phyloP scores from a whole-genome alignment of 2,329 filamentous ascomycete species.

The Pyricularia sp. region DNA sequence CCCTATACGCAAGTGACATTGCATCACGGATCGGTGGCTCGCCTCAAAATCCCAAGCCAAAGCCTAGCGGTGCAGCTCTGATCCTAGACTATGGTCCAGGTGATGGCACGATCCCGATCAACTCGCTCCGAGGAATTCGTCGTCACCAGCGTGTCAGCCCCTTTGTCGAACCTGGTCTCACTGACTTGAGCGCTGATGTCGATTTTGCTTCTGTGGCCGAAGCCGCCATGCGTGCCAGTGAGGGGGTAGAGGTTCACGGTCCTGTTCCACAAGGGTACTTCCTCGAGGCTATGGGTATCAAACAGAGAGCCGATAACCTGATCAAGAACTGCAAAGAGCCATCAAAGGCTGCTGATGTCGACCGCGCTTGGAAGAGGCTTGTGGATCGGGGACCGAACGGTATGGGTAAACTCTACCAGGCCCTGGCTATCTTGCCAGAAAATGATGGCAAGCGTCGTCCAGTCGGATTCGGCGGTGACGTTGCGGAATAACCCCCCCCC shows the following conservation, averaged over 20 bases:
- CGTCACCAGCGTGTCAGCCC: constrained; percentile 69
- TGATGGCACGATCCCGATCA: constrained; percentile 63
- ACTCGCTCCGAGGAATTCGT: constrained; percentile 84
- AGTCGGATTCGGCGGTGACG: constrained; percentile 82
- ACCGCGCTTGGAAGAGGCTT: constrained; percentile 65
- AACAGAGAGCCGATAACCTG: constrained; percentile 63
- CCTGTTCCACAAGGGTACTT: constrained; percentile 81
- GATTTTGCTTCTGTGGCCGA: constrained; percentile 87
- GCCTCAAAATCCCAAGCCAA: constrained; percentile 39
- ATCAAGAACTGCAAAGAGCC: constrained; percentile 31
- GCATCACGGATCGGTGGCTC: constrained; percentile 74
- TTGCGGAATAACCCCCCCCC: constrained; percentile 17
- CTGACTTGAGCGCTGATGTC: constrained; percentile 87
- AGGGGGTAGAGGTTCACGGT: constrained; percentile 83
- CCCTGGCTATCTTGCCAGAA: constrained; percentile 80
- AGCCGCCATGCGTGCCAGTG: constrained; percentile 63
- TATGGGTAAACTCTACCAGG: constrained; percentile 95
- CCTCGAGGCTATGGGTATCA: constrained; percentile 71
- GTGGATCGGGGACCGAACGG: constrained; percentile 75
- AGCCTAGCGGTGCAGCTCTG: constrained; percentile 76
- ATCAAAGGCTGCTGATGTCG: constrained; percentile 22
- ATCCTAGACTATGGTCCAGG: constrained; percentile 90
- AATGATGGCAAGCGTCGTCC: constrained; percentile 64
- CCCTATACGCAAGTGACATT: constrained; percentile 72
- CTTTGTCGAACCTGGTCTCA: constrained; percentile 68